Conservation (phyloP, 768 basidiomycete species). For the Rhizopogon vulgaris region DNA sequence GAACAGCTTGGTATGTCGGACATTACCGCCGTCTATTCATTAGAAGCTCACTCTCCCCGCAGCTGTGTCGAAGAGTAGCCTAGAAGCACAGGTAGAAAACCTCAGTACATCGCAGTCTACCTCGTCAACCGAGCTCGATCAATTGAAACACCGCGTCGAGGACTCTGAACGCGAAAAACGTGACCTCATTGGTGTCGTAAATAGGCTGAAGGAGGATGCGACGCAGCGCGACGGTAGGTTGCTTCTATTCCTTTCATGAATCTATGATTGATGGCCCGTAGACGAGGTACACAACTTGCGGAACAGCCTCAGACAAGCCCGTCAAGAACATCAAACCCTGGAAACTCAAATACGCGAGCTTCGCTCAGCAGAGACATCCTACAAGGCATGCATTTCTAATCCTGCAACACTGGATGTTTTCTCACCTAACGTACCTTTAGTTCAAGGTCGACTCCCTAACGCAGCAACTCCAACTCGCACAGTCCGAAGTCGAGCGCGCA, state of each 20-base stretch:
- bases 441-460: slow-evolving; percentile 82
- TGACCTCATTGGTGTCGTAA: slow-evolving; percentile 78
- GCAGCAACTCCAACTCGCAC: slow-evolving; percentile 75
- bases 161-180: slow-evolving; percentile 88
- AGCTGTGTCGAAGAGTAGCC: slow-evolving; percentile 39
- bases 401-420: neutral
- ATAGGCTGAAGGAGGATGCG: slow-evolving; percentile 73
- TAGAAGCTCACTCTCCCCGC: slow-evolving; percentile 11
- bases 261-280: slow-evolving; percentile 17
- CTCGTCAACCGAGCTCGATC: slow-evolving; percentile 56
- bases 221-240: slow-evolving; percentile 66
- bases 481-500: slow-evolving; percentile 69
- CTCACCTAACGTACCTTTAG: slow-evolving; percentile 30
- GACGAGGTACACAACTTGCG: slow-evolving; percentile 72
- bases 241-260: neutral
- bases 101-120: slow-evolving; percentile 55
- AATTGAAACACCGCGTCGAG: slow-evolving; percentile 54
- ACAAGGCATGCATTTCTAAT: slow-evolving; percentile 44
- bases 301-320: slow-evolving; percentile 62
- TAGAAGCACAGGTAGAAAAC: slow-evolving; percentile 51
- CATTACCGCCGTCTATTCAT: neutral
- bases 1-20: slow-evolving; percentile 51
- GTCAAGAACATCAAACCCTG: slow-evolving; percentile 63
- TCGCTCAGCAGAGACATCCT: slow-evolving; percentile 69
- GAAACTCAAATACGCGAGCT: slow-evolving; percentile 69